Evolutionary conservation across 176 grass and related monocot species (phyloP), one percentile per base, ranked within the genome.

Genomic region (Coix lacrymajobi): DNA sequence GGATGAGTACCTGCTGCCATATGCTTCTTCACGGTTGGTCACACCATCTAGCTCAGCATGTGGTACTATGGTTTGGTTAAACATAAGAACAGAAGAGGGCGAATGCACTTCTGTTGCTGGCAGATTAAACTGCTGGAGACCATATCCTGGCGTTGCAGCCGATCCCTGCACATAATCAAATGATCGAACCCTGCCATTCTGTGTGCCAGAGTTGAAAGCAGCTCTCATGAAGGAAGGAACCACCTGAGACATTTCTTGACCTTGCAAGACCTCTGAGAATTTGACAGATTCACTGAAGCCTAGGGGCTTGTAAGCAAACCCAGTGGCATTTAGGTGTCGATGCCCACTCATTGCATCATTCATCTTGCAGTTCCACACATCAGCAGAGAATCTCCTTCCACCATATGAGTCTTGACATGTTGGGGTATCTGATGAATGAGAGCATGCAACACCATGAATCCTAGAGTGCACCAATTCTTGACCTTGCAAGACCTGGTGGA

Each of bases 401-500:
- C 6, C 54, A 43, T 77, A 46, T 1, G 71, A 79, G 19, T 72
- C 24, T 30, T 40, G 72, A 34, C 71, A 83, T 32, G 46, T 80
- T 3, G 54, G 22, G 16, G 41, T 33, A 8, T 87, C 80, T 71
- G 86, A 51, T 34, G 71, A 67, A 68, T 76, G 80, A 65, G 89
- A 77, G 62, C 22, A 76, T 72, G 34, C 39, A 12, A 34, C 80
- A 79, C 78, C 78, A 44, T 72, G 88, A 69, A 86, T 81, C 78
- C 77, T 74, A 83, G 90, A 70, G 71, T 79, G 75, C 92, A 62
- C 80, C 71, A 96, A 92, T 99, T 99, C 96, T 99, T 99, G 96
- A 99, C 96, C 93, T 99, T 96, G 96, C 96, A 99, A 99, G 96
- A 98, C 96, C 96, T 89, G 82, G 82, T 87, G 87, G 89, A 88